Evolutionary conservation across 108 stramenopile genomes (phyloP), one percentile per base, ranked within the genome.

Genomic region (Conticribra guillardii): DNA sequence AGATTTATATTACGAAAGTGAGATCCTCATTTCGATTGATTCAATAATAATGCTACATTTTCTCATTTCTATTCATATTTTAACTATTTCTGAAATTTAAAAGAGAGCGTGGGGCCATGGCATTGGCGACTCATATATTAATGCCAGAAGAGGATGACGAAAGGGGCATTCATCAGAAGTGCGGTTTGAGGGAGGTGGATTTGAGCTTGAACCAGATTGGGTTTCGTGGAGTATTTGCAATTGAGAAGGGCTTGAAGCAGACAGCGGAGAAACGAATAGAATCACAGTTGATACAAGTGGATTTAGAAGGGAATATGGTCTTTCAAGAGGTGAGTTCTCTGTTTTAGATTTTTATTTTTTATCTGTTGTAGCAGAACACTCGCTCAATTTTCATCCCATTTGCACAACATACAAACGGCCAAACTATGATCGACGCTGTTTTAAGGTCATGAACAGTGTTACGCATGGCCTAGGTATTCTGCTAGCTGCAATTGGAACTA

Each of bases 401-500:
- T n/a, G n/a, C n/a, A n/a, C n/a, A n/a, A n/a, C n/a, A n/a, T n/a
- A n/a, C n/a, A n/a, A n/a, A n/a, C n/a, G n/a, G n/a, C n/a, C n/a
- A n/a, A n/a, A n/a, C n/a, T n/a, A n/a, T n/a, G n/a, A n/a, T n/a
- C n/a, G n/a, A n/a, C n/a, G n/a, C n/a, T n/a, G n/a, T n/a, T n/a
- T n/a, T n/a, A 41, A 95, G 87, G 85, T 95, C 22, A 84, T 97
- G 84, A 97, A 98, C 82, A 85, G 89, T 37, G 84, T 94, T 9
- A 97, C 96, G 1, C 98, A 98, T 77, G 97, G 97, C 0, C 26
- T 97, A 7, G 98, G 97, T 15, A 82, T 97, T 57, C 64, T 98
- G 9, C 65, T 97, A 22, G 77, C 86, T 18, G 49, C 94, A 8
- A 50, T 94, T 32, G 97, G 92, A 7, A 72, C 87, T 1, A 50